Conservation (phyloP, 495 filamentous ascomycete species). For the Aspergillus hancockii region DNA sequence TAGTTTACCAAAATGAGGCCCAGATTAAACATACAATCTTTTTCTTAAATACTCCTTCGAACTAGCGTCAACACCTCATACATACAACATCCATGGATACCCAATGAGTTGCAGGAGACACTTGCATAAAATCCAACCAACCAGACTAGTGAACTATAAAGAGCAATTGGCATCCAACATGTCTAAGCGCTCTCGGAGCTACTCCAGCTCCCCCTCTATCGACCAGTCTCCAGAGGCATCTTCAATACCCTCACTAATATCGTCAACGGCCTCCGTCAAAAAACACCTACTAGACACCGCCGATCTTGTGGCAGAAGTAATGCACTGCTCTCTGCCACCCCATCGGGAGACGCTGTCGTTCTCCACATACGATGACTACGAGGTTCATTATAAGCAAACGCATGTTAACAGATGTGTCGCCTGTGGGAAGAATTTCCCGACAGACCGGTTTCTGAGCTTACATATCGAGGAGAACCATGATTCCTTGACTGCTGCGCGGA, state of each 20-base stretch:
- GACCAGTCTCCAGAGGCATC: conserved; percentile 20
- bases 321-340: conserved; percentile 79
- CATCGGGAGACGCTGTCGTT: conserved; percentile 72
- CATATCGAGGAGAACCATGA: conserved; percentile 96
- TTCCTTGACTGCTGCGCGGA: conserved; percentile 65
- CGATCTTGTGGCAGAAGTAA: conserved; percentile 39
- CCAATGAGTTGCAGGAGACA: conserved; percentile 1
- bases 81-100: background rate
- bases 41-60: background rate
- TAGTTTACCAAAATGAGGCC: too few relatives aligned
- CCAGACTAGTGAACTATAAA: conserved; percentile 2
- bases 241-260: conserved; percentile 28
- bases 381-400: conserved; percentile 76
- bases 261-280: conserved; percentile 26
- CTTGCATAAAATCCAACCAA: background rate
- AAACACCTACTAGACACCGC: conserved; percentile 26
- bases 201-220: conserved; percentile 37
- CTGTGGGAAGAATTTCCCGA: conserved; percentile 78
- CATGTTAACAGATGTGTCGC: conserved; percentile 85
- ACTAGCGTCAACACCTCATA: background rate
- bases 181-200: conserved; percentile 62
- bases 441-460: conserved; percentile 67
- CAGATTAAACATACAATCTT: conserved; percentile 5
- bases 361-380: conserved; percentile 76
- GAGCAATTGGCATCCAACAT: conserved; percentile 34